Evolutionary conservation across 257 asterid species (phyloP).

Genomic region (Petrea volubilis): DNA sequence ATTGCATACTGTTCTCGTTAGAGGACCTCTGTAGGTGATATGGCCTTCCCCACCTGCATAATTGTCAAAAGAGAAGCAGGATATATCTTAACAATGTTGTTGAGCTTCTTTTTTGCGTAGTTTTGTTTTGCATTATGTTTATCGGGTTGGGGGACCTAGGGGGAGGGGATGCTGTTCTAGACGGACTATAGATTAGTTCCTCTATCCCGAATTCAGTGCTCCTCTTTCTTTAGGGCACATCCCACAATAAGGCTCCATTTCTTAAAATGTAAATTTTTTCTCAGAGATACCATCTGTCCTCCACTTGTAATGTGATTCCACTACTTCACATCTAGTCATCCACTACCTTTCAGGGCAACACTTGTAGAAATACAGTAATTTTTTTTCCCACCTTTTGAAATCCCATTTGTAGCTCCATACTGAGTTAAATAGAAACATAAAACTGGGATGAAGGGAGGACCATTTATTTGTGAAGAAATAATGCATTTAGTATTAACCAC

Average conservation of each 20-base stretch:
- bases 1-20: background rate
- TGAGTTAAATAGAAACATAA: background rate
- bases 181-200: background rate
- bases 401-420: background rate
- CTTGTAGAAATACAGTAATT: no score
- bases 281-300: background rate
- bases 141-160: background rate
- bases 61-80: background rate
- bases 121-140: background rate
- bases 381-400: background rate
- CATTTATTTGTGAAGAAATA: background rate
- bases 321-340: no score
- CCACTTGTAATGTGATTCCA: background rate
- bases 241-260: background rate
- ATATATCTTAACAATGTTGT: conserved; percentile 1
- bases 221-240: no score
- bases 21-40: background rate
- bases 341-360: background rate
- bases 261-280: background rate
- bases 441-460: background rate
- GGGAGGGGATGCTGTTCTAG: background rate
- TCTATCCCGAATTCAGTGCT: no score
- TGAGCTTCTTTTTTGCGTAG: background rate
- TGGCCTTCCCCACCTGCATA: conserved; percentile 3
- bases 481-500: no score